phyloP scores from a whole-genome alignment of 495 filamentous ascomycete genomes.

The Lentithecium fluviatile region DNA sequence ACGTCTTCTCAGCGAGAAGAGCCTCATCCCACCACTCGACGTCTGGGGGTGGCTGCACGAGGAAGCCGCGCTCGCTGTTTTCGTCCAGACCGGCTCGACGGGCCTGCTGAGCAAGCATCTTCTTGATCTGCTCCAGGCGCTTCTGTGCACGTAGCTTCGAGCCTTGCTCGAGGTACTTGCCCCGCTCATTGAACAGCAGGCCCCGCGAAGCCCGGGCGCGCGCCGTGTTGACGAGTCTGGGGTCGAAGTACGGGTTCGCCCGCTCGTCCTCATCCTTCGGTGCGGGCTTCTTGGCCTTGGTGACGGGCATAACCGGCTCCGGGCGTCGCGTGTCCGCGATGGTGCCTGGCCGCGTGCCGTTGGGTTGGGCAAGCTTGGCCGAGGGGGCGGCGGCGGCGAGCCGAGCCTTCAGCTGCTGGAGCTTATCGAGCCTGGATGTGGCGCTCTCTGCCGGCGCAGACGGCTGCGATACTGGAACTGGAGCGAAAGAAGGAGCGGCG shows the following conservation, averaged over 20 bases:
- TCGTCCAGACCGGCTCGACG: constrained; percentile 88
- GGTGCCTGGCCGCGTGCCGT: constrained; percentile 42
- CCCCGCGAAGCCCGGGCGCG: constrained; percentile 63
- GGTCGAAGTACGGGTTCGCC: constrained; percentile 86
- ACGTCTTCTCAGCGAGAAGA: constrained; percentile 69
- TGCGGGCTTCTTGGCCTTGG: constrained; percentile 52
- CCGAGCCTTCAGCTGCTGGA: constrained; percentile 81
- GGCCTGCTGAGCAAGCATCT: constrained; percentile 79
- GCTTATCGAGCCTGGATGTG: constrained; percentile 50
- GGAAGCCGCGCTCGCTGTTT: constrained; percentile 83
- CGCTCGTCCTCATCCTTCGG: constrained; percentile 66
- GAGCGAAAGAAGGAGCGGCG: constrained; percentile 47
- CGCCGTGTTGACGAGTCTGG: constrained; percentile 60
- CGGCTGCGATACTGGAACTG: constrained; percentile 44
- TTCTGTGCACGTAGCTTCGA: constrained; percentile 83
- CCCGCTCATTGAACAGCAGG: constrained; percentile 90
- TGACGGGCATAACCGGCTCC: constrained; percentile 49
- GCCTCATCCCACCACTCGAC: constrained; percentile 99
- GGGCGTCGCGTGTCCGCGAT: constrained; percentile 59
- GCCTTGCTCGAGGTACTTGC: constrained; percentile 93
- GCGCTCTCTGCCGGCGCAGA: constrained; percentile 5
- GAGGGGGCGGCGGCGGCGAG: constrained; percentile 58
- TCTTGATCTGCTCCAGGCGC: constrained; percentile 84
- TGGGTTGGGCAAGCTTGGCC: constrained; percentile 39
- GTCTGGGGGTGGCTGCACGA: constrained; percentile 77